A percentile compares a stretch with the other conserved stretches of the same genome.
These are phyloP conservation scores for Fusarium sp. DNA, from an alignment of 2,329 filamentous ascomycete genomes.

Conservation along the genomic window DNA sequence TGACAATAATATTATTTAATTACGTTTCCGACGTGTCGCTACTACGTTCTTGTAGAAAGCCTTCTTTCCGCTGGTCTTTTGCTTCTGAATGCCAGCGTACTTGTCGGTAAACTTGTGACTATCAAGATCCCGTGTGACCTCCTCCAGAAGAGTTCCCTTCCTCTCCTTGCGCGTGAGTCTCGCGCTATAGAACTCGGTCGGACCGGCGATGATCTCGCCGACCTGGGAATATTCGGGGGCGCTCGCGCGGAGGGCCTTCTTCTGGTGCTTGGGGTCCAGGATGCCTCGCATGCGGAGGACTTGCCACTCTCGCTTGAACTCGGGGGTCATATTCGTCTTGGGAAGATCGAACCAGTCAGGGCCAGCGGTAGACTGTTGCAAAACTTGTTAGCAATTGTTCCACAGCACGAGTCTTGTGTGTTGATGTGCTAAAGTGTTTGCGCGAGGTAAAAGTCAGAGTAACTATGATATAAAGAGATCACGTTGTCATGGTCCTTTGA, in stretches of 20 bases:
- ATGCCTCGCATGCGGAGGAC: slow-evolving; percentile 89
- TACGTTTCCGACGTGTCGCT: slow-evolving; percentile 52
- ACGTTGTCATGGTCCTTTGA: slow-evolving; percentile 69
- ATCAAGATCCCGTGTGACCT: slow-evolving; percentile 69
- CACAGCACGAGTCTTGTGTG: neutral
- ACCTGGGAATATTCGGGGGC: slow-evolving; percentile 86
- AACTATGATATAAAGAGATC: slow-evolving; percentile 74
- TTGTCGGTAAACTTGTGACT: slow-evolving; percentile 85
- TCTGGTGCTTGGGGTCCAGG: slow-evolving; percentile 92
- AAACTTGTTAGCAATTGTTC: slow-evolving; percentile 37
- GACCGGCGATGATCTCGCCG: slow-evolving; percentile 88
- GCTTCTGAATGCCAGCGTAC: slow-evolving; percentile 84
- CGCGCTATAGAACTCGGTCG: slow-evolving; percentile 86
- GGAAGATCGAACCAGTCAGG: slow-evolving; percentile 89
- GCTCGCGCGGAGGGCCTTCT: slow-evolving; percentile 80
- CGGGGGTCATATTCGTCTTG: slow-evolving; percentile 83
- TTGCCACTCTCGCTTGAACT: slow-evolving; percentile 90
- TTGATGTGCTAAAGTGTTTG: slow-evolving; percentile 14
- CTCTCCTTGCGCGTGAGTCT: slow-evolving; percentile 88
- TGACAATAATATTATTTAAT: slow-evolving; percentile 32
- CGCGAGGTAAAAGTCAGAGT: slow-evolving; percentile 68
- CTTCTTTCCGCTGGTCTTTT: slow-evolving; percentile 90
- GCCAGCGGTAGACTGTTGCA: slow-evolving; percentile 72
- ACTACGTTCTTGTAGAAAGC: slow-evolving; percentile 86
- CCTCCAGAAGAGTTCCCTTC: slow-evolving; percentile 87